These are phyloP conservation scores for Didymella pomorum DNA, from an alignment of 2,329 filamentous ascomycete genomes.

Conservation along the genomic window DNA sequence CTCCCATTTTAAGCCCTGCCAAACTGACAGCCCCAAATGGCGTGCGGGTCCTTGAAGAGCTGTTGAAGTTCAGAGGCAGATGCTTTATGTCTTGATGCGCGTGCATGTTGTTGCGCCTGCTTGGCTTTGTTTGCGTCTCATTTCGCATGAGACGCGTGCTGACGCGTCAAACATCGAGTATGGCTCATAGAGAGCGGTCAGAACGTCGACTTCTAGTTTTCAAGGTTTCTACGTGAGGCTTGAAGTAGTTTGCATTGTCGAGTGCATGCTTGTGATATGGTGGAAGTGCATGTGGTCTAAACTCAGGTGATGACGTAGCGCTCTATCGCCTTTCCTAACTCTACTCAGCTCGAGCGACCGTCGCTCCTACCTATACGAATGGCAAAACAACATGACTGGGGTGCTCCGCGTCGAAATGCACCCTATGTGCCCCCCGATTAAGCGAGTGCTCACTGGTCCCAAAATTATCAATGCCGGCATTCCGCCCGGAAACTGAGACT, in stretches of 20 bases:
- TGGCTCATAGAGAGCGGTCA: not conserved
- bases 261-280: not conserved
- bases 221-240: too few species aligned
- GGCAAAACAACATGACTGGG: constrained; percentile 52
- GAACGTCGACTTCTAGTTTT: too few species aligned
- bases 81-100: not conserved
- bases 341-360: not conserved
- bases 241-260: not conserved
- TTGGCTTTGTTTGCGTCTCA: not conserved
- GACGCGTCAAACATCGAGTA: not conserved
- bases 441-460: constrained; percentile 32
- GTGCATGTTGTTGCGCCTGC: not conserved
- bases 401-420: constrained; percentile 52
- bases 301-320: not conserved
- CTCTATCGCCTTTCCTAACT: not conserved
- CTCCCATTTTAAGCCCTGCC: too few species aligned
- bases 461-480: not conserved
- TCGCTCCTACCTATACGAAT: not conserved
- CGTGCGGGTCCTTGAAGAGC: not conserved
- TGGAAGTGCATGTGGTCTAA: not conserved
- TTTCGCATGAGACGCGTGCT: not conserved
- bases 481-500: not conserved
- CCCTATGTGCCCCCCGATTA: constrained; percentile 47
- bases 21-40: not conserved
- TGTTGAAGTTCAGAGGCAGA: not conserved